Percentiles rank a stretch among this genome's conserved stretches.
These are phyloP conservation scores for Diaporthe sp. DNA, from an alignment of 2,329 filamentous ascomycete species.

Conservation along the genomic window DNA sequence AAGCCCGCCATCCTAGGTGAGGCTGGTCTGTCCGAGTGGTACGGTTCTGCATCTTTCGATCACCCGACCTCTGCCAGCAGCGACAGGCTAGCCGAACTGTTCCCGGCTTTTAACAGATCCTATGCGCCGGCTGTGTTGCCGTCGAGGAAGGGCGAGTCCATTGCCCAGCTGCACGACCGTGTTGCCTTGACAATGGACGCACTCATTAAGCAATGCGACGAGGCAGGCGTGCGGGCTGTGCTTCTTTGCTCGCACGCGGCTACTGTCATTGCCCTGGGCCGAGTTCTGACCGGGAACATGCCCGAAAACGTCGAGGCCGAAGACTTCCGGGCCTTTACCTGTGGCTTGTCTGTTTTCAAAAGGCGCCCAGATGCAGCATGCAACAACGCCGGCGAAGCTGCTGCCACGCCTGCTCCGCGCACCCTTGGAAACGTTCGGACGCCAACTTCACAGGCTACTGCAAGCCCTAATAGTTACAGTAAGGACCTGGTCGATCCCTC, in stretches of 20 bases:
- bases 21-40: conserved; percentile 85
- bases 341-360: conserved; percentile 79
- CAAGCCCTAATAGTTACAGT: conserved; percentile 44
- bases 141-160: conserved; percentile 81
- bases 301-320: conserved; percentile 79
- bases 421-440: background rate
- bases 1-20: conserved; percentile 64
- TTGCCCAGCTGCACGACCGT: conserved; percentile 84
- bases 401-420: background rate
- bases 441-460: conserved; percentile 24
- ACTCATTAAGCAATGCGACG: conserved; percentile 81
- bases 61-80: conserved; percentile 84
- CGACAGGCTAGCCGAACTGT: conserved; percentile 74
- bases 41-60: conserved; percentile 86
- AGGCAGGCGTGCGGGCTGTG: conserved; percentile 77
- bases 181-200: conserved; percentile 77
- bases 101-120: conserved; percentile 71
- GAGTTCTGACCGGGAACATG: conserved; percentile 83
- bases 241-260: conserved; percentile 93
- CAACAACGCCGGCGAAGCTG: background rate
- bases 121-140: conserved; percentile 78
- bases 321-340: conserved; percentile 90
- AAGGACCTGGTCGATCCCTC: conserved; percentile 38
- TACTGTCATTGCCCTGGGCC: conserved; percentile 86
- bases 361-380: conserved; percentile 42